Evolutionary conservation across 768 basidiomycete genomes (phyloP), one percentile per base, ranked within the genome.

Genomic region (Pulveroboletus sp.): DNA sequence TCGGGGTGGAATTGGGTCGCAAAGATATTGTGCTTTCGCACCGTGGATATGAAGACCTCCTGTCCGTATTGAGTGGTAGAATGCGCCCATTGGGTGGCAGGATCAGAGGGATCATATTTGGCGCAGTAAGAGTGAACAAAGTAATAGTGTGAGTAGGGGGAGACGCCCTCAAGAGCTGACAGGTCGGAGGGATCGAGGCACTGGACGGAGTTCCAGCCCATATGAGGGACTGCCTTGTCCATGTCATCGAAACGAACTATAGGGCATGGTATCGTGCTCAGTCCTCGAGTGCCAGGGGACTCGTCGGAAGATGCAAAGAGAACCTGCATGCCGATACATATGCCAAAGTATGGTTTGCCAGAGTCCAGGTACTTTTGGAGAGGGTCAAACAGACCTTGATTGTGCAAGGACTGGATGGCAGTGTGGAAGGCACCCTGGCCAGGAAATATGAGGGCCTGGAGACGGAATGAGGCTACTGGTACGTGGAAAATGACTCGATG

Each of bases 311-410:
- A 83, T 49, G 79, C 73, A 71, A 93, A 98, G 52, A 99, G 88
- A 49, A 97, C 82, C 69, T 99, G 97, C 85, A 99, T 87, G 60
- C 97, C 97, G 62, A 99, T 90, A 72, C 97, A 99, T 73, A 99
- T 98, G 33, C 92, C 92, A 69, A 97, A 91, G 71, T 97, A 99
- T 2, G 95, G 97, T 59, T 78, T 81, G 21, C 97, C 95, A 11
- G 90, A 90, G 14, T 71, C 69, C 59, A 99, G 84, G 68, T 97
- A 99, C 43, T 77, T 70, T 52, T 78, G 79, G 48, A 99, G 76
- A 21, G 91, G 93, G 54, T 88, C 80, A 31, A 88, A 76, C 50
- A 94, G 79, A 19, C 88, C 90, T 52, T 82, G 83, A 16, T 76
- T 67, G 14, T 72, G 69, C 43, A 99, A 82, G 48, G 88, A 84